These are phyloP conservation scores for Cadophora luteo-olivacea DNA, from an alignment of 2,329 filamentous ascomycete genomes.

Conservation along the genomic window DNA sequence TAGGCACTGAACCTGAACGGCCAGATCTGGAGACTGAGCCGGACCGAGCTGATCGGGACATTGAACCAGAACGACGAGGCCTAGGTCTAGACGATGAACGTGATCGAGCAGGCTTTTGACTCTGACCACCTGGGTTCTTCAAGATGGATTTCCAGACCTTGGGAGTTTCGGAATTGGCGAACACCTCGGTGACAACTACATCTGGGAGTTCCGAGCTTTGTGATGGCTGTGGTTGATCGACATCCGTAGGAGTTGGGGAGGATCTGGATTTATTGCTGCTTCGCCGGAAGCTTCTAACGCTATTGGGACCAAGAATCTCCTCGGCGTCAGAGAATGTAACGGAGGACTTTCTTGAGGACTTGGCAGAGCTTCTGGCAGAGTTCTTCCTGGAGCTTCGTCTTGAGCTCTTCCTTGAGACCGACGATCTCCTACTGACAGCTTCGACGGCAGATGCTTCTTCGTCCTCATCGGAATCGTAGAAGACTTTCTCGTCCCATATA, in stretches of 20 bases:
- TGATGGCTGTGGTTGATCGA: conserved; percentile 9
- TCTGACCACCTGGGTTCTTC: not conserved
- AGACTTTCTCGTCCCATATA: not conserved
- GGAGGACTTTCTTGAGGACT: conserved; percentile 4
- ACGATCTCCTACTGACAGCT: not conserved
- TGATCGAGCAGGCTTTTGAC: not conserved
- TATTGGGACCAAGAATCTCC: not conserved
- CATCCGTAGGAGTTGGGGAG: conserved; percentile 1
- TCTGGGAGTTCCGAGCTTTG: conserved; percentile 6
- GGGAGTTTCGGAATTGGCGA: not conserved
- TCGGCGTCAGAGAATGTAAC: conserved; percentile 8
- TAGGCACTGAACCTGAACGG: not conserved
- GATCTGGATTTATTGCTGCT: conserved; percentile 13
- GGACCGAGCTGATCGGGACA: conserved; percentile 1
- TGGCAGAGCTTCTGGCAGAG: not conserved
- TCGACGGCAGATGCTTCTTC: conserved; percentile 5
- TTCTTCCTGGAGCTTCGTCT: not conserved
- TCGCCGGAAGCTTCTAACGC: conserved; percentile 4
- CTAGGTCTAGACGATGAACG: not conserved
- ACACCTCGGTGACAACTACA: not conserved
- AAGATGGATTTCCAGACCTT: conserved; percentile 9
- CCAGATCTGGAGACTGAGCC: not conserved
- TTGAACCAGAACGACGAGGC: not conserved
- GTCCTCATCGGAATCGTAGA: conserved; percentile 18
- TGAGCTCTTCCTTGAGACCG: not conserved